Evolutionary conservation across 2,329 filamentous ascomycete species (phyloP).

Genomic region (Alternaria arborescens): DNA sequence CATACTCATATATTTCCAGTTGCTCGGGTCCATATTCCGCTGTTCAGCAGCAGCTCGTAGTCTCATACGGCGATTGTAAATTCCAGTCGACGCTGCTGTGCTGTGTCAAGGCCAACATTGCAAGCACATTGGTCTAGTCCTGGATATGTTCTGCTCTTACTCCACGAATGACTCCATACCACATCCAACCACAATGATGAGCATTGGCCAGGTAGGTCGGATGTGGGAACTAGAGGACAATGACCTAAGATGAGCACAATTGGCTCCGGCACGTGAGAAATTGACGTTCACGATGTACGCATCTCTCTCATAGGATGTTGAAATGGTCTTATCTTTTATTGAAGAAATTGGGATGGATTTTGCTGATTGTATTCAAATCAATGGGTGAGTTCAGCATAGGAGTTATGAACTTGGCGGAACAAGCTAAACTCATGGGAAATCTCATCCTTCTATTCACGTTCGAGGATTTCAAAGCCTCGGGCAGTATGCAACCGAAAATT

Average conservation of each 20-base stretch:
- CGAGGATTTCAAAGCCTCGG: neutral
- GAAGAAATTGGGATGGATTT: neutral
- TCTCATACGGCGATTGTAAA: neutral
- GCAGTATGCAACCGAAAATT: neutral
- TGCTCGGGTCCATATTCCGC: neutral
- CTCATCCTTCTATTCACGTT: neutral
- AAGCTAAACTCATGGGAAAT: neutral
- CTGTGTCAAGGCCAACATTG: neutral
- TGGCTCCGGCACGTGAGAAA: neutral
- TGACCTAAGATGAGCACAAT: neutral
- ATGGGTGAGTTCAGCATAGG: neutral
- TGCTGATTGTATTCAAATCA: neutral
- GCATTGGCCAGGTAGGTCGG: neutral
- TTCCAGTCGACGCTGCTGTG: neutral
- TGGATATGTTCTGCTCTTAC: neutral
- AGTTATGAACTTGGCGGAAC: neutral
- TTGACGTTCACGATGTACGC: neutral
- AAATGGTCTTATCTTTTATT: neutral
- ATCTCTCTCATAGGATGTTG: neutral
- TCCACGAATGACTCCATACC: neutral
- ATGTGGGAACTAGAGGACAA: neutral
- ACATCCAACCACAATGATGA: neutral
- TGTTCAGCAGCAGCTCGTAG: neutral
- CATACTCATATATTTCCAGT: conserved; percentile 19
- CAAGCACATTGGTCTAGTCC: neutral